Evolutionary conservation across 768 basidiomycete genomes (phyloP).

Genomic region (Lepiota subincarnata): DNA sequence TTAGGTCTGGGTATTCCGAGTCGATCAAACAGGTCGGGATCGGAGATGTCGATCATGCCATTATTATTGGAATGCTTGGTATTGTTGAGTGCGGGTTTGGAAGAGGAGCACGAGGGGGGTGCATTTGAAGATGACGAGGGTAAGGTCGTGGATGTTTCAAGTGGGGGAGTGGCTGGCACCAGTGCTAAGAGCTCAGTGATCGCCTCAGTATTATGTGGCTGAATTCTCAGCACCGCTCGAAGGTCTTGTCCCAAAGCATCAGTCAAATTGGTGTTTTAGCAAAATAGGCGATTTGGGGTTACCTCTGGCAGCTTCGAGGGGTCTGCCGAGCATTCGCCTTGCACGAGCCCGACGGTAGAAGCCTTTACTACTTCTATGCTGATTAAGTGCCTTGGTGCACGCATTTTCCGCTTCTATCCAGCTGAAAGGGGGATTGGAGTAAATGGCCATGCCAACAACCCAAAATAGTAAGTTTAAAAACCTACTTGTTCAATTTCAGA

Average conservation of each 20-base stretch:
- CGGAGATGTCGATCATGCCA: background rate
- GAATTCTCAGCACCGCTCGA: slow-evolving; percentile 54
- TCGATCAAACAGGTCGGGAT: slow-evolving; percentile 19
- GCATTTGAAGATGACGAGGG: background rate
- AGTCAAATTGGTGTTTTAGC: background rate
- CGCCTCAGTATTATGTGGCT: slow-evolving; percentile 64
- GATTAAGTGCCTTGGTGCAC: slow-evolving; percentile 58
- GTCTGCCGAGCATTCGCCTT: slow-evolving; percentile 51
- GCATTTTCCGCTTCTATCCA: slow-evolving; percentile 72
- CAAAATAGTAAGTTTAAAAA: slow-evolving; percentile 10
- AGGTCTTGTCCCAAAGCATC: slow-evolving; percentile 40
- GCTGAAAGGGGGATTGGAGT: slow-evolving; percentile 30
- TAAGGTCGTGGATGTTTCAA: background rate
- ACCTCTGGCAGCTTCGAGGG: slow-evolving; percentile 62
- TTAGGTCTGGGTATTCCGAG: slow-evolving; percentile 39
- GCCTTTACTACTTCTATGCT: slow-evolving; percentile 67
- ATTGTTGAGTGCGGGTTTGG: slow-evolving; percentile 13
- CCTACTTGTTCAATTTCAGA: slow-evolving; percentile 66
- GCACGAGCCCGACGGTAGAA: slow-evolving; percentile 69
- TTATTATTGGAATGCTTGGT: background rate
- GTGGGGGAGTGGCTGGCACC: slow-evolving; percentile 20
- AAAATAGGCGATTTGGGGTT: background rate
- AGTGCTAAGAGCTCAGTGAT: slow-evolving; percentile 49
- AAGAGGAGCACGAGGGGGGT: slow-evolving; percentile 5
- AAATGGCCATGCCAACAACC: background rate